Percentiles rank a stretch among this genome's conserved stretches.
phyloP scores from a whole-genome alignment of 345 rosid genomes.

The Sonneratia caseolaris region DNA sequence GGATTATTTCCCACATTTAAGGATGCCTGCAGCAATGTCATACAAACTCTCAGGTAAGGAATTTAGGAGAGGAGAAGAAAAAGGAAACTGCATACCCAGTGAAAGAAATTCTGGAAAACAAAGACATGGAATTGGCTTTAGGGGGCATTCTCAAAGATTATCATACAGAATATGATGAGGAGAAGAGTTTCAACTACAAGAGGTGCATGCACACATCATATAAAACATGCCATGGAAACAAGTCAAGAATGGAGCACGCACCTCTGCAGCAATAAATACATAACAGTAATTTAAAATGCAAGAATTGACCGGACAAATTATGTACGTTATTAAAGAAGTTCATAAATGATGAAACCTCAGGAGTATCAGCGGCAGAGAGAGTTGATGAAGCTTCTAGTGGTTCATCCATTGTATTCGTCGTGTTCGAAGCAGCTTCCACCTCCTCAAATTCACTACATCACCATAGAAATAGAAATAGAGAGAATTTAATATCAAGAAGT shows the following conservation, averaged over 20 bases:
- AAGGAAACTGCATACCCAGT: not conserved
- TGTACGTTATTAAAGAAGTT: slow-evolving; percentile 57
- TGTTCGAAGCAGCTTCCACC: slow-evolving; percentile 53
- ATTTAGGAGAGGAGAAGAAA: not conserved
- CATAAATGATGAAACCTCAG: slow-evolving; percentile 46
- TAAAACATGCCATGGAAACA: too few species aligned
- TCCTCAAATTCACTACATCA: slow-evolving; percentile 53
- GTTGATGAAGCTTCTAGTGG: slow-evolving; percentile 49
- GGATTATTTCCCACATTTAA: slow-evolving; percentile 31
- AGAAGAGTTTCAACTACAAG: too few species aligned
- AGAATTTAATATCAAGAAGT: not conserved
- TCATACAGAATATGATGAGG: too few species aligned
- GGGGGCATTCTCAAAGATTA: too few species aligned
- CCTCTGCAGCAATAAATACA: not conserved
- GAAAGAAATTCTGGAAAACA: not conserved
- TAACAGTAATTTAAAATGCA: not conserved
- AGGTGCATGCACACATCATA: too few species aligned
- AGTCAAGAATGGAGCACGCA: not conserved
- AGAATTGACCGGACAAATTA: not conserved
- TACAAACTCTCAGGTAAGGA: not conserved
- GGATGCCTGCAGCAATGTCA: slow-evolving; percentile 28
- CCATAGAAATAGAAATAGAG: not conserved
- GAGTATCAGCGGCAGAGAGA: slow-evolving; percentile 27
- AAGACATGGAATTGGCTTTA: too few species aligned
- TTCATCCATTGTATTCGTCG: slow-evolving; percentile 39